Percentiles rank a stretch among this genome's conserved stretches.
Conservation (phyloP, 2,329 filamentous ascomycete species). For the Colletotrichum acutatum region DNA sequence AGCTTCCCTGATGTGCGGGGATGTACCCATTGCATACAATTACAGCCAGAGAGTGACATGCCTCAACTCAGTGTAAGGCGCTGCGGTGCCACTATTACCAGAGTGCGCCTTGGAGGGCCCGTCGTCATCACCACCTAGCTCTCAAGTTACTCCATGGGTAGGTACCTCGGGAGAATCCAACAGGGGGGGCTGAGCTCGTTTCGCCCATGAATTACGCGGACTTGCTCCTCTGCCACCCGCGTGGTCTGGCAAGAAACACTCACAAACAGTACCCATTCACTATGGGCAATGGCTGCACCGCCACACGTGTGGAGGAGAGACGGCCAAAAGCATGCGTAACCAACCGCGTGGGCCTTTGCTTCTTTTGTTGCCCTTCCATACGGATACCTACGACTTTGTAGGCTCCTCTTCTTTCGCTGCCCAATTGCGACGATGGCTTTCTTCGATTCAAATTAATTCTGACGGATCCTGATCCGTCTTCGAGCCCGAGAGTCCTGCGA, state of each 20-base stretch:
- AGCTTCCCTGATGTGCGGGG: background rate
- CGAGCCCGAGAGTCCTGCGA: background rate
- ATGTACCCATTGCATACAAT: background rate
- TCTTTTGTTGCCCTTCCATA: background rate
- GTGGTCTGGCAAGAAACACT: background rate
- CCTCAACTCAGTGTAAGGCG: background rate
- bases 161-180: background rate
- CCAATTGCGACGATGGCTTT: background rate
- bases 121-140: constrained; percentile 9
- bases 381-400: too few species aligned
- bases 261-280: background rate
- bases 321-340: constrained; percentile 2
- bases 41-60: background rate
- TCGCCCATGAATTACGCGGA: constrained; percentile 32
- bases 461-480: background rate
- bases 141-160: too few species aligned
- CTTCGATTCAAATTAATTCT: background rate
- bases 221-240: background rate
- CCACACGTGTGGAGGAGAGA: background rate
- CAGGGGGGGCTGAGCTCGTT: constrained; percentile 23
- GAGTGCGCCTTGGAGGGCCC: background rate
- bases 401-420: background rate
- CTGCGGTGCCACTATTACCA: background rate
- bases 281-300: background rate
- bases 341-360: background rate